Evolutionary conservation across 371 early-diverging fungal species (phyloP), one percentile per base, ranked within the genome.

Genomic region (Mucor sp.): DNA sequence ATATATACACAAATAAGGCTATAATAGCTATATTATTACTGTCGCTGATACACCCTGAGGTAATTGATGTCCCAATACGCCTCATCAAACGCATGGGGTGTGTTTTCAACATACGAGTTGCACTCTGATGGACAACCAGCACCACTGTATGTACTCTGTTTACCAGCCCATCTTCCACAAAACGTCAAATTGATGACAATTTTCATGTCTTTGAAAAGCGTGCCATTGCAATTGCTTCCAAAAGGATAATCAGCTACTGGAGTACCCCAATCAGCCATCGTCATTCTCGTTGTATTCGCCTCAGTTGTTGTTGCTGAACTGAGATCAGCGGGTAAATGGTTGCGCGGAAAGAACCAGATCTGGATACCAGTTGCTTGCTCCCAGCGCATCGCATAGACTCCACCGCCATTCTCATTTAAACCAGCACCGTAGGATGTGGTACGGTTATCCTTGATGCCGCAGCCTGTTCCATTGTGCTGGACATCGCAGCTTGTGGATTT

Each of bases 301-400:
- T 35, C 19, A 57, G 37, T 35, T 11, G 37, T 9, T 35, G 37
- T 35, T 35, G 37, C 37, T 50, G 50, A 50, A 8, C 25, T 25
- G 0, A 82, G 66, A 59, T 82, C 79, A 27, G 59, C 33, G 9
- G 83, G 83, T 33, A 82, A 66, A 14, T 23, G 27, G 25, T 25
- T 30, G 3, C 74, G 44, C n/a, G 65, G 59, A 59, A 78, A 83
- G 44, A 65, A 69, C 74, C 75, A 80, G 28, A 80, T 58, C 58
- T 74, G 73, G 58, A 80, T 70, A 48, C 67, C 78, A 11, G 25
- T 11, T 4, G 19, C 41, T 50, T 50, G 50, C 19, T 55, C 61
- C 82, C 74, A 77, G 33, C 58, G 50, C 4, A 66, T 77, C 11
- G 74, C 83, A 60, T 69, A 83, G 6, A 83, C 71, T 39, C 83